Evolutionary conservation across 208 protist genomes (phyloP), one percentile per base, ranked within the genome.

Genomic region (Crithidia mellificae): DNA sequence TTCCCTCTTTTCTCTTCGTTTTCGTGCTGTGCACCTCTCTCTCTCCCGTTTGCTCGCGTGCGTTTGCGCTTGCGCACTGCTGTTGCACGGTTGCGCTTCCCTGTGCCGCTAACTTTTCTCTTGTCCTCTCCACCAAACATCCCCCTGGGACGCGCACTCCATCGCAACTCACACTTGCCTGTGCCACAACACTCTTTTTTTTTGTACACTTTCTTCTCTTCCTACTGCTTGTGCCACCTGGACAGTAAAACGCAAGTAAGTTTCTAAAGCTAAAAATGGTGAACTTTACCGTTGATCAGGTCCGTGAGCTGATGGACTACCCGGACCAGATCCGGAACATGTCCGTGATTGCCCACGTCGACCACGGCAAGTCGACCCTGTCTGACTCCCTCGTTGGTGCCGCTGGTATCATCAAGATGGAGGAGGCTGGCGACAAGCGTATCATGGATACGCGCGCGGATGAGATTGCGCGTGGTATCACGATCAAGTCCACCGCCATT

Each of bases 401-500:
- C 53, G 97, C 97, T 47, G 97, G 97, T 95, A 99, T 99, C 73
- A 99, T 97, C 63, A 85, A 84, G 72, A 86, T 87, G 80, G 77
- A 86, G 74, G 77, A 90, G 53, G 81, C 84, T 15, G 84, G 84
- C 65, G 84, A 90, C 74, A 85, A 86, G 72, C 81, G 81, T 49
- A 77, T 88, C 63, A 84, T 85, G 72, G 85, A 91, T 67, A 91
- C 85, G 43, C 85, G 85, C 62, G 81, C 69, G 49, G 85, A 91
- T 52, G 85, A 91, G 67, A 84, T 99, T 88, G 98, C 99, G 12
- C 96, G 99, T 88, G 84, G 97, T 87, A 99, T 99, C 74, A 99
- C 98, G 57, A 99, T 99, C 89, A 99, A 99, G 87, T 99, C 98
- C 25, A 99, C 98, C 38, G 94, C 93, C 79, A 97, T 99, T 74